Base-by-base conservation (phyloP, 2,329 filamentous ascomycete species). In the Helotiales sp. region DNA sequence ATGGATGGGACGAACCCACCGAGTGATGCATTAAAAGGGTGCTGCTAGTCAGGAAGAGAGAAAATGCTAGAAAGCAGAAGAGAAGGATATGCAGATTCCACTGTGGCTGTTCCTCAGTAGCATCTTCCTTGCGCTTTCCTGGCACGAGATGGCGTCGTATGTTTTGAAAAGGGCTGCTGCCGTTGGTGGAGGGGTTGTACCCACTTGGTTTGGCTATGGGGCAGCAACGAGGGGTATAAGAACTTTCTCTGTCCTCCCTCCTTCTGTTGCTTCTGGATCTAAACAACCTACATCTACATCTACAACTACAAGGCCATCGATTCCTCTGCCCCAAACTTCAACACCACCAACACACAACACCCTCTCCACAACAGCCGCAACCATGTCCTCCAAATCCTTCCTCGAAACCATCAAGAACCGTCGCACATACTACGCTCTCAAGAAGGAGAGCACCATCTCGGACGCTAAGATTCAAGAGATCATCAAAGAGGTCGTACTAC, bases 391-490 rank as follows among this genome's bases (percentile, higher is more conserved):
- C n/a, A 40, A 83, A 69, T 65, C 82, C 70, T 83, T 93, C 82
- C 79, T 93, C 78, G 57, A 62, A 0, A 83, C 89, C 77, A 78
- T 91, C 83, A 86, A 88, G 82, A 78, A 81, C 78, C 91, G 92
- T 78, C 90, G 91, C 80, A 86, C 87, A 77, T 81, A 85, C 84
- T 93, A 94, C 82, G 79, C 83, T 61, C 86, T 93, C 66, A 86
- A 83, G 83, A 90, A 90, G 81, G 80, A 86, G 69, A 83, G 90
- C 28, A 76, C 87, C 76, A 82, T 90, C 78, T 78, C 83, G 74
- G 83, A 84, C 72, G 79, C 81, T 64, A 83, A 86, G 75, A 83
- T 94, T 79, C 81, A 86, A 75, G 86, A 91, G 74, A 87, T 94
- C 76, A 85, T 89, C 78, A 81, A 84, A 78, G 79, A 87, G 72